phyloP scores from a whole-genome alignment of 495 filamentous ascomycete species.

The Neurospora sublineolata region DNA sequence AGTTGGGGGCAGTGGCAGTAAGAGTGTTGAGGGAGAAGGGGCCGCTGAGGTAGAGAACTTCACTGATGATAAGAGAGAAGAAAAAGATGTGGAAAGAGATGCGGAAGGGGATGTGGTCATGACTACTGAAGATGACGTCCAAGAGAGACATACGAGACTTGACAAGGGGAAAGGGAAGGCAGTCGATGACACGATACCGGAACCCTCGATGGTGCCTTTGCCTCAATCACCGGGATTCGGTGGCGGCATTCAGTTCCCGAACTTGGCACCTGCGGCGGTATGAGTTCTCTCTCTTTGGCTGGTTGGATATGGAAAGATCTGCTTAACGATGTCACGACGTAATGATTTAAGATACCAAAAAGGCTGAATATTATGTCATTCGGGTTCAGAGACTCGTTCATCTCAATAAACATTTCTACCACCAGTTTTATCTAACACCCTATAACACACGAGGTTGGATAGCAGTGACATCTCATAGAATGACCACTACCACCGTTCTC shows the following conservation, averaged over 20 bases:
- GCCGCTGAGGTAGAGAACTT: background rate
- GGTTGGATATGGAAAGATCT: background rate
- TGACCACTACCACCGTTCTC: background rate
- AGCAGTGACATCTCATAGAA: background rate
- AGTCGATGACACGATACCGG: slow-evolving; percentile 3
- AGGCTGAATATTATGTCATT: background rate
- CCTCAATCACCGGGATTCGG: background rate
- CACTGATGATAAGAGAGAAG: background rate
- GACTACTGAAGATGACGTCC: background rate
- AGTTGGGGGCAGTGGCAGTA: background rate
- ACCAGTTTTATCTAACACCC: background rate
- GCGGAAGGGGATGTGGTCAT: slow-evolving; percentile 12
- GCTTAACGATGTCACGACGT: slow-evolving; percentile 1
- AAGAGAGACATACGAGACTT: background rate
- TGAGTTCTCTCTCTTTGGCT: background rate
- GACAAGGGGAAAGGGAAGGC: slow-evolving; percentile 11
- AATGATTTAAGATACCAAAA: slow-evolving; percentile 3
- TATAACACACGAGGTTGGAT: background rate
- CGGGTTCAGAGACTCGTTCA: background rate
- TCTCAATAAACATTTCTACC: background rate
- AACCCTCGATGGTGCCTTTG: slow-evolving; percentile 6
- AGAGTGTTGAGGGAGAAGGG: background rate
- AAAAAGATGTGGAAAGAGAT: background rate
- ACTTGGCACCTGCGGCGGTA: background rate
- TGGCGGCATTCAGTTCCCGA: background rate